These are phyloP conservation scores for Solanum hybrid DNA, from an alignment of 305 asterid species.

Conservation along the genomic window DNA sequence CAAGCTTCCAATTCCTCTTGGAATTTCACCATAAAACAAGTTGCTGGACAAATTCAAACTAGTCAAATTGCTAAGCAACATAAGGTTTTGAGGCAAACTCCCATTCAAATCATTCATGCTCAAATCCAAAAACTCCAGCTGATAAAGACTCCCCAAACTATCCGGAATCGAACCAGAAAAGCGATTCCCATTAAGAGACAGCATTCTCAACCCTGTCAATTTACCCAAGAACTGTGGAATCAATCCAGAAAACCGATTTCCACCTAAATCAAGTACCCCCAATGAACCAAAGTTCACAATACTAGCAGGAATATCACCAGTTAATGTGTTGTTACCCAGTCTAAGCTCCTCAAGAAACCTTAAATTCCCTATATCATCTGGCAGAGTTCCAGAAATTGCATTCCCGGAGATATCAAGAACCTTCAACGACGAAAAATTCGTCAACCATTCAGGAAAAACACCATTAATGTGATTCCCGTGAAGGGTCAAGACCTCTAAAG, in stretches of 20 bases:
- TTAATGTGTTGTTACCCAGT: slow-evolving; percentile 49
- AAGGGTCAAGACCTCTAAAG: slow-evolving; percentile 46
- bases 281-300: slow-evolving; percentile 30
- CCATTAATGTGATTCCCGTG: slow-evolving; percentile 62
- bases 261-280: slow-evolving; percentile 48
- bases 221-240: slow-evolving; percentile 47
- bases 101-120: slow-evolving; percentile 50
- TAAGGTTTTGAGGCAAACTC: slow-evolving; percentile 40
- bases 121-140: slow-evolving; percentile 48
- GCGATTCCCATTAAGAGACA: slow-evolving; percentile 46
- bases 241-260: slow-evolving; percentile 36
- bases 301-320: slow-evolving; percentile 38
- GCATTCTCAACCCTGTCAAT: slow-evolving; percentile 27
- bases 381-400: slow-evolving; percentile 40
- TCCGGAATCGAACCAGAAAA: slow-evolving; percentile 41
- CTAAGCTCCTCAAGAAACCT: slow-evolving; percentile 40
- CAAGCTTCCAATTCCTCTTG: slow-evolving; percentile 33
- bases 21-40: slow-evolving; percentile 41
- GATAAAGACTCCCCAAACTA: slow-evolving; percentile 31
- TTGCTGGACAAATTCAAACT: slow-evolving; percentile 55
- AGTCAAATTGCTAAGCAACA: slow-evolving; percentile 52
- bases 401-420: slow-evolving; percentile 59
- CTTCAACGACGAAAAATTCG: slow-evolving; percentile 33
- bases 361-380: slow-evolving; percentile 37
- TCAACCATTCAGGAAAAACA: slow-evolving; percentile 41